Evolutionary conservation across 495 filamentous ascomycete genomes (phyloP), one percentile per base, ranked within the genome.

Genomic region (Penicillium robsamsonii): DNA sequence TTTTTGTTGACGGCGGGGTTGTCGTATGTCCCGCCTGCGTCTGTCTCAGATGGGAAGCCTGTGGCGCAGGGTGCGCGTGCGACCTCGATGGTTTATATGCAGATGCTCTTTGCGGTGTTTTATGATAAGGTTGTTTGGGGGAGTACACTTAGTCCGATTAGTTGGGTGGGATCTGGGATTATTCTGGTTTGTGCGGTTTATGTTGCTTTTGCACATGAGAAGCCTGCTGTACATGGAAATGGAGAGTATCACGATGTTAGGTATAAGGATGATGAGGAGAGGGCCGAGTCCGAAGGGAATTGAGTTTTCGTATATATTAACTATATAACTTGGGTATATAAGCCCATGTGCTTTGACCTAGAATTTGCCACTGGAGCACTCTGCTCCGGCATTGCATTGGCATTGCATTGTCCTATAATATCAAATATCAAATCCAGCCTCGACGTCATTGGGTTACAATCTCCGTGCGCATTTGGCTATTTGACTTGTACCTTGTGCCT

Each of bases 41-140:
- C 50, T 24, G 62, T 58, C 6, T 30, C 52, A 6, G 40, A 67
- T 37, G 48, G 70, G 30, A 72, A 72, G 24, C 30, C 42, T 7
- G 69, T 55, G 1, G 50, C 55, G 0, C 56, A 63, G 52, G 83
- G 84, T 7, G 84, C 85, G 20, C 79, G 89, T 22, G 92, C 92
- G 3, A 95, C 88, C 5, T 90, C 87, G 20, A 96, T 96, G 90
- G 76, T 90, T 4, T 97, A 96, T 66, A 90, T 85, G 43, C 88
- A 95, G 68, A 93, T 97, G 89, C 67, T 97, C 35, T 96, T 96
- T 68, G 92, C 93, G 11, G 75, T 96, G 15, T 81, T 81, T 13
- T 92, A 91, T 64, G 93, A 97, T 66, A 83, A 84, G 54, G 73
- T 87, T 46, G 73, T 97, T 12, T 97, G 87, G 78, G 87, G 88